These are phyloP conservation scores for Solanum corneliomulleri DNA, from an alignment of 257 asterid species.

Conservation along the genomic window DNA sequence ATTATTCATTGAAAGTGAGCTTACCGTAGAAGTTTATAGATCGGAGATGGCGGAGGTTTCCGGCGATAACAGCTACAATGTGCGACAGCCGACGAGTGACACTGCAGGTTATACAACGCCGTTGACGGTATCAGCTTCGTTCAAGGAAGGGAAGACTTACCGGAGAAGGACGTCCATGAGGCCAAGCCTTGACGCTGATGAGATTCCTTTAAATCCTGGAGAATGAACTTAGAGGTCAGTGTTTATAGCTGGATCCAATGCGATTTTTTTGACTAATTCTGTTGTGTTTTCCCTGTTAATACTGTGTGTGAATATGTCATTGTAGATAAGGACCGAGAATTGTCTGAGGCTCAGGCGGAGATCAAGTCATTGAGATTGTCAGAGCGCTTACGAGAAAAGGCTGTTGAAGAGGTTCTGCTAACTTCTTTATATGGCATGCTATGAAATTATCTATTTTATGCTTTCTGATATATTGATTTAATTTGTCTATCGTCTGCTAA, in stretches of 20 bases:
- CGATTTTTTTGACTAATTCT: constrained; percentile 13
- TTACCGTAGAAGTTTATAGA: background rate
- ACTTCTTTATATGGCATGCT: background rate
- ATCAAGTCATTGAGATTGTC: constrained; percentile 71
- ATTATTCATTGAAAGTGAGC: background rate
- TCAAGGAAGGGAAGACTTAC: constrained; percentile 49
- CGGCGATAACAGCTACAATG: constrained; percentile 50
- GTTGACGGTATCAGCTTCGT: constrained; percentile 54
- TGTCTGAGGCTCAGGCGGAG: constrained; percentile 76
- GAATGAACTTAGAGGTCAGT: constrained; percentile 93
- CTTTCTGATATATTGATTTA: background rate
- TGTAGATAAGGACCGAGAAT: constrained; percentile 78
- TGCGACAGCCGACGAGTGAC: constrained; percentile 3
- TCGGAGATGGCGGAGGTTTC: constrained; percentile 75
- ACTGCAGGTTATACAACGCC: constrained; percentile 25
- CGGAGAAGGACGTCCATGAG: constrained; percentile 79
- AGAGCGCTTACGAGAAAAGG: constrained; percentile 78
- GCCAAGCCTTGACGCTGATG: constrained; percentile 88
- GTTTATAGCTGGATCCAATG: constrained; percentile 49
- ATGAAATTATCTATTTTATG: background rate
- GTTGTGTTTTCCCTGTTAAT: background rate
- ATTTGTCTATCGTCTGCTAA: background rate
- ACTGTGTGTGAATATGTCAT: background rate
- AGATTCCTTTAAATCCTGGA: too few relatives aligned
- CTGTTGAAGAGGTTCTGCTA: constrained; percentile 81